Evolutionary conservation across 768 basidiomycete species (phyloP).

Genomic region (Suillus paluster): DNA sequence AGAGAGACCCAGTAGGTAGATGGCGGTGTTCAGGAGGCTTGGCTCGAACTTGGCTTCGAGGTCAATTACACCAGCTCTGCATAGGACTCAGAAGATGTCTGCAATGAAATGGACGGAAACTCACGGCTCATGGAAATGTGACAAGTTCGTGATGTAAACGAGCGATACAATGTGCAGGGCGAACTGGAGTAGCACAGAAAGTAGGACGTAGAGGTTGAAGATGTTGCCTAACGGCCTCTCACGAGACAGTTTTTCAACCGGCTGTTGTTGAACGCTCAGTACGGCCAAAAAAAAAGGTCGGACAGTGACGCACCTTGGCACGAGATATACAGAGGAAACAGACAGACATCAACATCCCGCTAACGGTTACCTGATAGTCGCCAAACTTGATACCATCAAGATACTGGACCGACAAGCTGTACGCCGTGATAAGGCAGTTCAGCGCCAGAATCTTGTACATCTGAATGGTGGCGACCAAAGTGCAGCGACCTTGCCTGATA

Average conservation of each 20-base stretch:
- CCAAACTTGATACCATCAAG: conserved; percentile 99
- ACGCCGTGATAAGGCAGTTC: conserved; percentile 98
- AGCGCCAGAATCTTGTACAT: conserved; percentile 99
- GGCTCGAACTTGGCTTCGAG: conserved; percentile 97
- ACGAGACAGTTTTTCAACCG: conserved; percentile 93
- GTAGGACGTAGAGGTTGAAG: conserved; percentile 93
- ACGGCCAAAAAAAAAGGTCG: not conserved
- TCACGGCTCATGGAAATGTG: conserved; percentile 77
- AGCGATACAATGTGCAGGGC: conserved; percentile 89
- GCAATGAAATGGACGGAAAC: conserved; percentile 34
- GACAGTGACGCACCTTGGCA: conserved; percentile 68
- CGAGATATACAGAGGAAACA: conserved; percentile 96
- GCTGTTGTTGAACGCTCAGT: conserved; percentile 49
- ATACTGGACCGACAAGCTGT: conserved; percentile 96
- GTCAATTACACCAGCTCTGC: conserved; percentile 77
- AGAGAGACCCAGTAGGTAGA: conserved; percentile 92
- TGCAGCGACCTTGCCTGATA: conserved; percentile 98
- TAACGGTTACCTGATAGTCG: conserved; percentile 97
- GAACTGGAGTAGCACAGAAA: conserved; percentile 93
- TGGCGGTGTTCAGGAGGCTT: conserved; percentile 92
- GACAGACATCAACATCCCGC: conserved; percentile 88
- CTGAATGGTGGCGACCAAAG: conserved; percentile 96
- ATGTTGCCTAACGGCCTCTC: conserved; percentile 42
- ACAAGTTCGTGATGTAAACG: conserved; percentile 91
- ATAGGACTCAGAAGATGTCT: conserved; percentile 11